These are phyloP conservation scores for Globisporangium nunn DNA, from an alignment of 352 stramenopile genomes.

Conservation along the genomic window DNA sequence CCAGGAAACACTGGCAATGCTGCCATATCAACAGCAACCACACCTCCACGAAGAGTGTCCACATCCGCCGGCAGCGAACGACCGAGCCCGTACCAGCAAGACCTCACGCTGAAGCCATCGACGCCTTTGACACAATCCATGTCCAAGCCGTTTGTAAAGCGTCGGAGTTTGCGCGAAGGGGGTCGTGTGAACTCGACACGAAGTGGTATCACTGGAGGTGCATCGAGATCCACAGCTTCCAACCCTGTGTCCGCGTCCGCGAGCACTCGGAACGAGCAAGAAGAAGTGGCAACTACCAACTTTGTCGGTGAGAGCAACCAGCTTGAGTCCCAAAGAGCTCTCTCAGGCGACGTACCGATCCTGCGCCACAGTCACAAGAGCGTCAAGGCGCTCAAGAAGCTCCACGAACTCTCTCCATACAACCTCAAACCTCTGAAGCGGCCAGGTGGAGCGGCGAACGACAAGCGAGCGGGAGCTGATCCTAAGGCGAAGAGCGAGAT, in stretches of 20 bases:
- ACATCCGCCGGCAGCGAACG: conserved; percentile 4
- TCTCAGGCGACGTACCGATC: conserved; percentile 22
- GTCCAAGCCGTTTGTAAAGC: conserved; percentile 5
- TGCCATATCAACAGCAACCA: not conserved
- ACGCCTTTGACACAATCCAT: conserved; percentile 4
- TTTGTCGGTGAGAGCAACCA: conserved; percentile 9
- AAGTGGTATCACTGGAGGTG: too few species aligned
- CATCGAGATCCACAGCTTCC: not conserved
- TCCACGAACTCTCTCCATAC: conserved; percentile 52
- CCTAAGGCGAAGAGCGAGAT: not conserved
- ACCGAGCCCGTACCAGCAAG: conserved; percentile 12
- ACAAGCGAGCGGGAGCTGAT: conserved; percentile 9
- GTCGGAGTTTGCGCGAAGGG: conserved; percentile 65
- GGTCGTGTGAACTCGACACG: conserved; percentile 8
- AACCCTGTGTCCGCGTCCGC: too few species aligned
- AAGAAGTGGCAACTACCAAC: not conserved
- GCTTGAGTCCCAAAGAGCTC: conserved; percentile 4
- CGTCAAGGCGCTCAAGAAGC: conserved; percentile 56
- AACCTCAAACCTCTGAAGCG: conserved; percentile 23
- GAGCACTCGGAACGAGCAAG: not conserved
- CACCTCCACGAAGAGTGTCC: conserved; percentile 4
- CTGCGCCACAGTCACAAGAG: conserved; percentile 58
- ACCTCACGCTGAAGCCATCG: conserved; percentile 6
- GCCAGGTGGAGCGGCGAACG: not conserved
- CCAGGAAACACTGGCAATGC: not conserved